A percentile compares a stretch with the other conserved stretches of the same genome.
Evolutionary conservation across 352 stramenopile species (phyloP).

Genomic region (Nothophytophthora sp.): DNA sequence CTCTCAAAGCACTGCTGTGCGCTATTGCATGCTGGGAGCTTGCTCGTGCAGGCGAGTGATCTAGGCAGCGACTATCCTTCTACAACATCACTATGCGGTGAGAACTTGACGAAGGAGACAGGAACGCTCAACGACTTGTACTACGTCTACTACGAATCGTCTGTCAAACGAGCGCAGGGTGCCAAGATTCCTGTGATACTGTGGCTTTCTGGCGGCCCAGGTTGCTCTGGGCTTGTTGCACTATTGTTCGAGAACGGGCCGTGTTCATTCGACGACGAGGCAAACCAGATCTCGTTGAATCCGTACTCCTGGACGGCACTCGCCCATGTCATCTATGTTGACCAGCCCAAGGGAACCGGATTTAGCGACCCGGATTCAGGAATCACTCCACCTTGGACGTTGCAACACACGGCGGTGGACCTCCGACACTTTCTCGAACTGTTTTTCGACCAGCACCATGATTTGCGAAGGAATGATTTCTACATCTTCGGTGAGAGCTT

Average conservation of each 20-base stretch:
- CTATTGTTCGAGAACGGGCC: conserved; percentile 97
- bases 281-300: conserved; percentile 74
- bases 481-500: conserved; percentile 97
- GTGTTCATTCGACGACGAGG: conserved; percentile 86
- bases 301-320: conserved; percentile 94
- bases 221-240: conserved; percentile 94
- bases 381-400: conserved; percentile 37
- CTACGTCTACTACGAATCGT: conserved; percentile 77
- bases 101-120: conserved; percentile 55
- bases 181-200: conserved; percentile 86
- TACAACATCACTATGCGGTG: conserved; percentile 55
- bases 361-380: conserved; percentile 39
- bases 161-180: conserved; percentile 2
- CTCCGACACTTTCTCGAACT: conserved; percentile 51
- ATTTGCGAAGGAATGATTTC: conserved; percentile 60
- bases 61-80: conserved; percentile 20
- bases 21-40: conserved; percentile 5
- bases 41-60: conserved; percentile 29
- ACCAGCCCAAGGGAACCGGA: conserved; percentile 91
- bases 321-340: conserved; percentile 96
- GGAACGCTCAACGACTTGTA: conserved; percentile 67
- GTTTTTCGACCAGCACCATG: conserved; percentile 52
- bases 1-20: conserved; percentile 1
- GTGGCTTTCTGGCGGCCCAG: conserved; percentile 96
- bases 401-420: conserved; percentile 43